Evolutionary conservation across 2,329 filamentous ascomycete genomes (phyloP).

Genomic region (Ophiostoma sp.): DNA sequence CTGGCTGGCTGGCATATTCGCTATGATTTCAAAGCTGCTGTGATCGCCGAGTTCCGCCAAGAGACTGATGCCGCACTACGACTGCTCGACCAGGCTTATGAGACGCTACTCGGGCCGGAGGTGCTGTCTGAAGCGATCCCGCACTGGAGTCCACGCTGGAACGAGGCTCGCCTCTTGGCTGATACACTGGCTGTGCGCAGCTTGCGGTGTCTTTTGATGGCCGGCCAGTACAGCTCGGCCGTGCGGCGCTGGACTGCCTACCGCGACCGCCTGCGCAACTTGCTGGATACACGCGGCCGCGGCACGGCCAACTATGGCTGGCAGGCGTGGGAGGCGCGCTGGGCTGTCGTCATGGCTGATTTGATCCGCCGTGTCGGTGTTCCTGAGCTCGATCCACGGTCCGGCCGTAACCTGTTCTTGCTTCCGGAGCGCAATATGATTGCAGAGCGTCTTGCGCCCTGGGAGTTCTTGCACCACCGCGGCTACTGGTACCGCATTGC

Average conservation of each 20-base stretch:
- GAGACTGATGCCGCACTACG: slow-evolving; percentile 86
- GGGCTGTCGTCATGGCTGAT: slow-evolving; percentile 63
- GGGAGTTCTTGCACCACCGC: slow-evolving; percentile 64
- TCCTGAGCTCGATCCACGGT: slow-evolving; percentile 47
- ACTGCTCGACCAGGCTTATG: slow-evolving; percentile 85
- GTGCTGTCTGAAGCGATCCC: slow-evolving; percentile 79
- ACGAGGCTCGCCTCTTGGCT: slow-evolving; percentile 85
- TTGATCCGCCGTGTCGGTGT: slow-evolving; percentile 57
- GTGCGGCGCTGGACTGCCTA: slow-evolving; percentile 80
- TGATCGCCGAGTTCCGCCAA: slow-evolving; percentile 89
- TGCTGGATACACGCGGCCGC: slow-evolving; percentile 79
- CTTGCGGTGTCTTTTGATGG: slow-evolving; percentile 80
- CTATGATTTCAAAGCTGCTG: slow-evolving; percentile 89
- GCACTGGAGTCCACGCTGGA: slow-evolving; percentile 86
- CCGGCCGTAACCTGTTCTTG: slow-evolving; percentile 50
- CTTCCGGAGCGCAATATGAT: slow-evolving; percentile 59
- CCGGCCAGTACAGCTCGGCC: slow-evolving; percentile 73
- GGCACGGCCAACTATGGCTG: slow-evolving; percentile 89
- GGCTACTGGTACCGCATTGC: slow-evolving; percentile 68
- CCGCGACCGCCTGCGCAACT: slow-evolving; percentile 68
- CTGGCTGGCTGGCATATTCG: slow-evolving; percentile 87
- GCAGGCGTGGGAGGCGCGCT: slow-evolving; percentile 87
- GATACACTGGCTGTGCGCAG: slow-evolving; percentile 80
- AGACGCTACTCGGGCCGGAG: slow-evolving; percentile 76
- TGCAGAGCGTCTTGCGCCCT: slow-evolving; percentile 60